Conservation (phyloP, 441 rosid genomes). For the Syzygium malaccense region DNA sequence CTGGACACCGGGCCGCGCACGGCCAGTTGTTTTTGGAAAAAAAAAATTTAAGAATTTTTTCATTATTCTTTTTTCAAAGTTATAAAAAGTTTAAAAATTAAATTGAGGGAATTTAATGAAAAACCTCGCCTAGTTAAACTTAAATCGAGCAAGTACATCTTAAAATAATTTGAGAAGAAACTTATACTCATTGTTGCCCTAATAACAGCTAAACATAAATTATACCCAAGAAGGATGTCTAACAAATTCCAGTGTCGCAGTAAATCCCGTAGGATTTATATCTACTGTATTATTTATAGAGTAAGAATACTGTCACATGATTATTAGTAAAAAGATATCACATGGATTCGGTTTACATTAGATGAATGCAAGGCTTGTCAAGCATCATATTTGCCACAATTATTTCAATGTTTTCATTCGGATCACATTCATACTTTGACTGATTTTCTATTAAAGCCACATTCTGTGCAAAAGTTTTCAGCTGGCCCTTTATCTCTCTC, state of each 20-base stretch:
- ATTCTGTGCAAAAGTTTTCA: no score
- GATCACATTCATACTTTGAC: no score
- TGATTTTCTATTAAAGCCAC: no score
- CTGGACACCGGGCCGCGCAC: background rate
- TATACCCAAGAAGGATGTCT: background rate
- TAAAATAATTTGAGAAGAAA: background rate
- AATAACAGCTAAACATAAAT: background rate
- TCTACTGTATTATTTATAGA: background rate
- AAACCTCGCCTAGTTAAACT: background rate
- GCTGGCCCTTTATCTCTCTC: no score
- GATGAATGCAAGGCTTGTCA: no score
- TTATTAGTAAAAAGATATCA: no score
- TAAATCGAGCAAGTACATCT: background rate
- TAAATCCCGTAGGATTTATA: background rate
- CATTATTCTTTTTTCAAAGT: background rate
- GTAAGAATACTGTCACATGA: background rate
- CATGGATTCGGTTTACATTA: no score
- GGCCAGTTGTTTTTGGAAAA: background rate
- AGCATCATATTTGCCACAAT: no score
- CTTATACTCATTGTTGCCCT: background rate
- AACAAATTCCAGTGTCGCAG: background rate
- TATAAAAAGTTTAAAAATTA: background rate
- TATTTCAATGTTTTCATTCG: no score
- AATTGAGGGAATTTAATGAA: background rate
- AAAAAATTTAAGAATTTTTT: background rate